Conservation (phyloP, 2,329 filamentous ascomycete species). For the Chaetothyriales sp. region DNA sequence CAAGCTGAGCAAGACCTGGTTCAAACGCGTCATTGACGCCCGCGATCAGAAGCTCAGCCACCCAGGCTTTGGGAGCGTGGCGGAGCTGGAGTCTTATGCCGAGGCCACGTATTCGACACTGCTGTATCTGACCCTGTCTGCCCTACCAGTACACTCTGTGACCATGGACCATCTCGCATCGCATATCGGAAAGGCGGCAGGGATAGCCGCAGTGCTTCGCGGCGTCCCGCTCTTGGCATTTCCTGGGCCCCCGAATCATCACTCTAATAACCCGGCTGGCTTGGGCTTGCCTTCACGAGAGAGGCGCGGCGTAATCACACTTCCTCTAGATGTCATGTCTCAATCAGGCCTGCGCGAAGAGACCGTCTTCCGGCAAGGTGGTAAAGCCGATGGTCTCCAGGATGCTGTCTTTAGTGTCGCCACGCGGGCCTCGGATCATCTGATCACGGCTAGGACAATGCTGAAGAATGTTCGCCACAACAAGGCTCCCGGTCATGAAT, state of each 20-base stretch:
- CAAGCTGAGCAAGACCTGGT: constrained; percentile 56
- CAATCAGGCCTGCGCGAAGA: constrained; percentile 71
- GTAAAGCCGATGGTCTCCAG: constrained; percentile 62
- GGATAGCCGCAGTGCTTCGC: constrained; percentile 73
- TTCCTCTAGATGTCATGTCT: constrained; percentile 84
- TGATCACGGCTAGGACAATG: constrained; percentile 91
- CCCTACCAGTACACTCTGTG: constrained; percentile 65
- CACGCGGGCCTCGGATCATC: constrained; percentile 85
- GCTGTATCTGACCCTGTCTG: constrained; percentile 73
- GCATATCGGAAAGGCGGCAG: constrained; percentile 86
- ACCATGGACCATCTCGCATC: constrained; percentile 85
- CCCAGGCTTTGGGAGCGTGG: constrained; percentile 61
- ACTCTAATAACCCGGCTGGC: constrained; percentile 34
- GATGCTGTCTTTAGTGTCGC: constrained; percentile 89
- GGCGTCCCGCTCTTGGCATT: constrained; percentile 82
- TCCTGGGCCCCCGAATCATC: constrained; percentile 46
- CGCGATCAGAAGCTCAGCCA: constrained; percentile 74
- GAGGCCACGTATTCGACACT: constrained; percentile 92
- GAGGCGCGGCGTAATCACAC: constrained; percentile 53
- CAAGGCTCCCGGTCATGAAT: constrained; percentile 65
- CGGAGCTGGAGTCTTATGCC: constrained; percentile 69
- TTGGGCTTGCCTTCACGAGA: constrained; percentile 26
- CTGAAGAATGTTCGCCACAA: constrained; percentile 63
- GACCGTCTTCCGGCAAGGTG: constrained; percentile 70
- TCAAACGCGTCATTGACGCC: constrained; percentile 63